Evolutionary conservation across 208 protist species (phyloP), one percentile per base, ranked within the genome.

Genomic region (Zelonia costaricensis): DNA sequence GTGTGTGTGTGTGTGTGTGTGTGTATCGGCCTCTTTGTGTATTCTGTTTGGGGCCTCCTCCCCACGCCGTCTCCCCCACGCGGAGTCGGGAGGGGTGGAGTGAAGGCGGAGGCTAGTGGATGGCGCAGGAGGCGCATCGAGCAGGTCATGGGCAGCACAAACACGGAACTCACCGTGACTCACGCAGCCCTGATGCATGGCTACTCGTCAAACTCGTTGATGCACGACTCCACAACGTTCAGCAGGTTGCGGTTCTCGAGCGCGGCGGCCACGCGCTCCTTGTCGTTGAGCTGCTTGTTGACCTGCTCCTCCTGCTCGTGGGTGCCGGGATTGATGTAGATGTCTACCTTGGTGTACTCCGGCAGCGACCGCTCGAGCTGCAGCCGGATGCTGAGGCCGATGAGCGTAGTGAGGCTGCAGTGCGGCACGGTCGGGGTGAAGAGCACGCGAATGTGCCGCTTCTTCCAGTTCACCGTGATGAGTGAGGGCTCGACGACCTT

Each of bases 211-310:
- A 82, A 84, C 16, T 78, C 84, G 49, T 92, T 84, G 23, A 97
- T 69, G 62, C 92, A 97, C 10, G 79, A 84, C 51, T 96, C 86
- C 18, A 97, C 80, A 9, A 96, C 76, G 25, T 74, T 70, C 23
- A 98, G 60, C 33, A 99, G 57, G 60, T 89, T 90, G 7, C 62
- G 68, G 61, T 98, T 98, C 63, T 99, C 98, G 53, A 99, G 82
- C 31, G 98, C 98, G 4, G 98, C 98, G 4, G 96, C 92, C 15
- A 99, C 97, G 35, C 98, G 71, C 78, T 99, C 98, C 80, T 99
- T 99, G 73, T 99, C 98, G 61, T 97, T 98, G 6, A 99, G 90
- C 77, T 99, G 98, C 79, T 99, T 99, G 72, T 99, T 99, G 40
- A 99, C 97, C 63, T 92, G 84, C 71, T 94, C 85, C 74, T 98